Evolutionary conservation across 257 asterid species (phyloP), one percentile per base, ranked within the genome.

Genomic region (Solanum piurae): DNA sequence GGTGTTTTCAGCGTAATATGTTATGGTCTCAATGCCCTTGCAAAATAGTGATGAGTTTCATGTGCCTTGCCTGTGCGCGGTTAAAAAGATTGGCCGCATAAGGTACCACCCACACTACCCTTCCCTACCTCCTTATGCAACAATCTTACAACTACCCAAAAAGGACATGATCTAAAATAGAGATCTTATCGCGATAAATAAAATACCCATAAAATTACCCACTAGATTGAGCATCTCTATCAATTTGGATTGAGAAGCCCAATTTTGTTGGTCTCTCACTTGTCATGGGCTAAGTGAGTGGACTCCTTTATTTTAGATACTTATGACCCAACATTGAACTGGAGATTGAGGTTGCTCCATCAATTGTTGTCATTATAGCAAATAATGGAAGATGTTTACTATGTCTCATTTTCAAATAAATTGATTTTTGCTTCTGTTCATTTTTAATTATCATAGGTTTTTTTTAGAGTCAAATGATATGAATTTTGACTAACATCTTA

Each of bases 51-150:
- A 72, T 72, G 44, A 34, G 4, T 34, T 72, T 72, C 8, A 73
- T 27, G 0, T 2, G 42, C 6, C 3, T 12, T 34, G 0, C 7
- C 20, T 0, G 3, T 6, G 12, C 3, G 3, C 0, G 31, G 13
- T 23, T 23, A 62, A 25, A 23, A 62, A 23, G 31, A 62, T 9
- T 62, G 13, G 31, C 16, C 9, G 1, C 18, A 25, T 11, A 66
- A 23, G 8, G 16, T 64, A n/a, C 33, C 4, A n/a, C 8, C 72
- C 33, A 64, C 3, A 12, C 16, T 64, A 64, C 33, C 33, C 9
- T 55, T 55, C 10, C 66, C 12, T 18, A 58, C 73, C 6, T 5
- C 8, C 6, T n/a, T 4, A 10, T n/a, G 9, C 20, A 6, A 0
- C 9, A 14, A 1, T 66, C 34, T 13, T 25, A 25, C 10, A 11